These are phyloP conservation scores for Toxoplasma gondii DNA, from an alignment of 169 alveolate genomes.

Conservation along the genomic window DNA sequence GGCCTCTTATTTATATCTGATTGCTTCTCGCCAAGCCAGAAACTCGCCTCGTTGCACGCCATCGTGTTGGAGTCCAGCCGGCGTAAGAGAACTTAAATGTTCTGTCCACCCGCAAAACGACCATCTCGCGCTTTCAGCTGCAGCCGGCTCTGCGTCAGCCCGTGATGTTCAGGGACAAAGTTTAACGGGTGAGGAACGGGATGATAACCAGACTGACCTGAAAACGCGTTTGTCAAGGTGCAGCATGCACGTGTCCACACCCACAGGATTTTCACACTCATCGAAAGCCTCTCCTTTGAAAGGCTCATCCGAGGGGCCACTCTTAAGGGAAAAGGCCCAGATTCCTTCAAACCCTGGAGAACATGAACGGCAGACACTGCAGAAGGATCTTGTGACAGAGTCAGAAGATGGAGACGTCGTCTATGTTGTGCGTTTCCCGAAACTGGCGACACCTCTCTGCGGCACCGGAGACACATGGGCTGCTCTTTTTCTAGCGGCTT, in stretches of 20 bases:
- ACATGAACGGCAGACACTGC: background rate
- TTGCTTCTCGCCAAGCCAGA: constrained; percentile 24
- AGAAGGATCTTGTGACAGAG: background rate
- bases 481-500: constrained; percentile 33
- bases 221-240: background rate
- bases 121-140: background rate
- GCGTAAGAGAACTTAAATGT: background rate
- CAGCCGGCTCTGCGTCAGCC: background rate
- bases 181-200: background rate
- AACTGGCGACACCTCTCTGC: background rate
- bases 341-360: background rate
- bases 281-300: background rate
- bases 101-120: background rate
- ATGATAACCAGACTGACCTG: background rate
- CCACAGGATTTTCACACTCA: background rate
- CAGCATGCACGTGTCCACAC: background rate
- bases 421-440: background rate
- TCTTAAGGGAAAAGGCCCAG: background rate
- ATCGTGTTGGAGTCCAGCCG: background rate
- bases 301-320: background rate
- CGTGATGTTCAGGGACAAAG: background rate
- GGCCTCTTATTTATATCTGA: background rate
- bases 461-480: constrained; percentile 34
- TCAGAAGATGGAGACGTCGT: constrained; percentile 4
- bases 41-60: constrained; percentile 23